Base-by-base conservation (phyloP, 164 flowering plant species). In the Chloranthus sessilifolius region DNA sequence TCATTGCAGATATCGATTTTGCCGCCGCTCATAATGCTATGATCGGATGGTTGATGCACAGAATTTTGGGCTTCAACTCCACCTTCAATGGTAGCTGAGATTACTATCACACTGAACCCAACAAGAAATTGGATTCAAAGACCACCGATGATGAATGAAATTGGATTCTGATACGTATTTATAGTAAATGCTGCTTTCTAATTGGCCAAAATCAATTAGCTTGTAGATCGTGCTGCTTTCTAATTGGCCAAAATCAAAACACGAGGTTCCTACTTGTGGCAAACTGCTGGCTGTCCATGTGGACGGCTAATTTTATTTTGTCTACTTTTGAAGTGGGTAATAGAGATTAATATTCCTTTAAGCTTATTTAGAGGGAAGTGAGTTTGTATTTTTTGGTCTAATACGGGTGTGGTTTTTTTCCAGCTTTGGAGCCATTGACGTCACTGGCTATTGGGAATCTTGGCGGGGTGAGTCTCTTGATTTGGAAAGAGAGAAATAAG, bases 261-360 rank as follows among this genome's bases (percentile, higher is more conserved):
- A 31, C 48, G 15, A 53, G 62, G 62, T 56, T 63, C n/a, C n/a
- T n/a, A n/a, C n/a, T n/a, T n/a, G n/a, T 17, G 35, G 43, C 14
- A 1, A 1, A 10, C 35, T 34, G 49, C 31, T 38, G 12, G n/a
- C 41, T 17, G 43, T 52, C 19, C 19, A 40, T 14, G 58, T 56
- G 61, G 37, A 10, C 1, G 15, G 1, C 14, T 0, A 52, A 1
- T n/a, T 22, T 43, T 7, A 7, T 15, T n/a, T n/a, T n/a, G n/a
- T n/a, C n/a, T n/a, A n/a, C n/a, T n/a, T n/a, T n/a, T n/a, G n/a
- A n/a, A n/a, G n/a, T n/a, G n/a, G n/a, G n/a, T n/a, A n/a, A n/a
- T n/a, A n/a, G n/a, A n/a, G n/a, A n/a, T n/a, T n/a, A n/a, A n/a
- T n/a, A n/a, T n/a, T n/a, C n/a, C n/a, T n/a, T n/a, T n/a, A n/a